Percentiles rank a stretch among this genome's conserved stretches.
These are phyloP conservation scores for Candida andamanensis DNA, from an alignment of 805 yeast genomes.

Conservation along the genomic window DNA sequence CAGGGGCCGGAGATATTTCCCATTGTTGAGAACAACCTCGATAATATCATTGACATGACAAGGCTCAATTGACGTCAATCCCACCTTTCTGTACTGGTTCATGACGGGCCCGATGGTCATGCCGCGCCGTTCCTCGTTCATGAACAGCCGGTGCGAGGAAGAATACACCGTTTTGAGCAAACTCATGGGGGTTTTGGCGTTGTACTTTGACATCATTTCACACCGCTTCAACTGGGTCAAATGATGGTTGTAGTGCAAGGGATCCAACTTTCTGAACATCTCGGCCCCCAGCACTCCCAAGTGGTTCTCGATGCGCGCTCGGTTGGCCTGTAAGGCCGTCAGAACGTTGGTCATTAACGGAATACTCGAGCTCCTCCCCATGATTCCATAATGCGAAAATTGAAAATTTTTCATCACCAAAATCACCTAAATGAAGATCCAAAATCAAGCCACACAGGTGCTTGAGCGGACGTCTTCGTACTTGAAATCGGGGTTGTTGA, in stretches of 20 bases:
- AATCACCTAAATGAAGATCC: constrained; percentile 53
- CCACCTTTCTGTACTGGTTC: constrained; percentile 21
- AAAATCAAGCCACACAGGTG: constrained; percentile 63
- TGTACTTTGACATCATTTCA: constrained; percentile 1
- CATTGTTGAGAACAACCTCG: constrained; percentile 16
- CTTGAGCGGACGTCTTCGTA: constrained; percentile 78
- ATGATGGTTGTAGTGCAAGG: no score
- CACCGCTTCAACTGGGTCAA: no score
- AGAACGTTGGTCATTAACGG: constrained; percentile 4
- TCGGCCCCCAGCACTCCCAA: constrained; percentile 1
- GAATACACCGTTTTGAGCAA: constrained; percentile 3
- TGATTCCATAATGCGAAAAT: not conserved
- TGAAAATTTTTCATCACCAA: constrained; percentile 2
- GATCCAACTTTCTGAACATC: no score
- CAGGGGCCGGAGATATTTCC: constrained; percentile 25
- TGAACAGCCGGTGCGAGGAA: constrained; percentile 2
- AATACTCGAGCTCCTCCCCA: no score
- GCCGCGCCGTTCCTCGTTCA: constrained; percentile 9
- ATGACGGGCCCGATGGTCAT: constrained; percentile 13
- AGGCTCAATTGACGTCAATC: constrained; percentile 19
- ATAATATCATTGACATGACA: constrained; percentile 26
- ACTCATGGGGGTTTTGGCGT: constrained; percentile 8
- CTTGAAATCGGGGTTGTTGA: constrained; percentile 64
- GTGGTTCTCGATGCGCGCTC: not conserved
- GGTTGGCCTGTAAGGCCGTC: not conserved